These are phyloP conservation scores for Verticillium longisporum DNA, from an alignment of 2,329 filamentous ascomycete genomes.

Conservation along the genomic window DNA sequence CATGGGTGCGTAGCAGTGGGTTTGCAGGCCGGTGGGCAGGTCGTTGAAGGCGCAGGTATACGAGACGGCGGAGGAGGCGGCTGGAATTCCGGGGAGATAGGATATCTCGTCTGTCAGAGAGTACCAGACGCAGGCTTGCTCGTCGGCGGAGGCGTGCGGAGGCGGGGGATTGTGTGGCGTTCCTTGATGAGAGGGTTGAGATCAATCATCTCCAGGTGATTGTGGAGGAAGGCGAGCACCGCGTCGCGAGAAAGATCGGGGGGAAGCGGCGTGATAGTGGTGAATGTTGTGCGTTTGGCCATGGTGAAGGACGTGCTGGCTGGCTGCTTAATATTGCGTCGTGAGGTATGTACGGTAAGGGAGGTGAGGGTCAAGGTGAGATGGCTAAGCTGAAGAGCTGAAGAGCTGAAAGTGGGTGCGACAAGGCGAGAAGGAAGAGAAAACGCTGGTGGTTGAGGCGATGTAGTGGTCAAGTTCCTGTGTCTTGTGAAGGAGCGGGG, in stretches of 20 bases:
- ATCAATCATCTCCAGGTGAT: constrained; percentile 79
- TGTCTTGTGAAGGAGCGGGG: background rate
- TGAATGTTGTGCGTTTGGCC: constrained; percentile 67
- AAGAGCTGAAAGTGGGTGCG: background rate
- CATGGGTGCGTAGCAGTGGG: constrained; percentile 76
- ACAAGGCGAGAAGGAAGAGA: background rate
- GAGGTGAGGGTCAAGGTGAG: background rate
- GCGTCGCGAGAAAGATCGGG: constrained; percentile 57
- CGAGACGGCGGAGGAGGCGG: constrained; percentile 59
- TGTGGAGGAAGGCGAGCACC: constrained; percentile 70
- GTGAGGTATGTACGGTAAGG: background rate
- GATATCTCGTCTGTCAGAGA: constrained; percentile 69
- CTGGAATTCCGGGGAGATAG: constrained; percentile 59
- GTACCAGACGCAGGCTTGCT: constrained; percentile 71
- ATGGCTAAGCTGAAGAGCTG: background rate
- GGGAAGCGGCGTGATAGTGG: constrained; percentile 73
- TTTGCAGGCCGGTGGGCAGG: constrained; percentile 65
- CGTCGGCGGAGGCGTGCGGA: constrained; percentile 58
- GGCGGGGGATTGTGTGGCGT: constrained; percentile 62
- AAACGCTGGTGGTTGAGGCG: background rate
- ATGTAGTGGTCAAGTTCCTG: background rate
- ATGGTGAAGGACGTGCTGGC: constrained; percentile 32
- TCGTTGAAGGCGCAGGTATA: constrained; percentile 81
- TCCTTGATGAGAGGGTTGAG: constrained; percentile 77
- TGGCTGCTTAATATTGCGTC: background rate